Evolutionary conservation across 73 alveolate species (phyloP).

Genomic region (Paramecium octaurelia): DNA sequence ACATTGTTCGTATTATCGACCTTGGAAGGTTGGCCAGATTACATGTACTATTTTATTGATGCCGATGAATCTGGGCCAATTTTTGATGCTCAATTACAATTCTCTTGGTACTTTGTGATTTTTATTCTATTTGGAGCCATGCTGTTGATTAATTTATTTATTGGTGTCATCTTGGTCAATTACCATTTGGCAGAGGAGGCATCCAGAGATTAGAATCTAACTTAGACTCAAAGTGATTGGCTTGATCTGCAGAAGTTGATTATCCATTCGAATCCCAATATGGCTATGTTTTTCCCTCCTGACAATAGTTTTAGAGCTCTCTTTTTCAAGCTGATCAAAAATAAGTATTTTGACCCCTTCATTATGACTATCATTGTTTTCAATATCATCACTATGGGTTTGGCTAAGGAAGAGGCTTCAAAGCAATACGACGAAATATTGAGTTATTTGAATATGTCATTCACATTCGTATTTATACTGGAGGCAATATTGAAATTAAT

Average conservation of each 20-base stretch:
- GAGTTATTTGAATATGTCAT: slow-evolving; percentile 63
- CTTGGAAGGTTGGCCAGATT: slow-evolving; percentile 58
- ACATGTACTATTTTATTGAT: slow-evolving; percentile 45
- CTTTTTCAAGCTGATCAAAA: neutral
- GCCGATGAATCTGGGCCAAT: slow-evolving; percentile 58
- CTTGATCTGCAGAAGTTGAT: slow-evolving; percentile 65
- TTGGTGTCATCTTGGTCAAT: slow-evolving; percentile 91
- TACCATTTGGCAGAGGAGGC: slow-evolving; percentile 82
- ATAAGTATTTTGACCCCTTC: neutral
- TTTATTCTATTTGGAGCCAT: slow-evolving; percentile 85
- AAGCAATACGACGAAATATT: neutral
- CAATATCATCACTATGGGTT: slow-evolving; percentile 42
- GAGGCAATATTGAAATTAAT: slow-evolving; percentile 82
- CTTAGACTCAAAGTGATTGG: slow-evolving; percentile 67
- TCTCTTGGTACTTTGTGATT: slow-evolving; percentile 71
- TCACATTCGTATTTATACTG: slow-evolving; percentile 82
- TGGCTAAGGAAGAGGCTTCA: slow-evolving; percentile 42
- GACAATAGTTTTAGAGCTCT: neutral
- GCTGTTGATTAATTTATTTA: slow-evolving; percentile 83
- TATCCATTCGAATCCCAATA: slow-evolving; percentile 65
- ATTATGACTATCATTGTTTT: slow-evolving; percentile 14
- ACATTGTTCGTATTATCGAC: slow-evolving; percentile 26
- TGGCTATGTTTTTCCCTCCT: slow-evolving; percentile 49
- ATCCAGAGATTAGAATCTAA: slow-evolving; percentile 57
- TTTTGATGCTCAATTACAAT: neutral